phyloP scores from a whole-genome alignment of 2,329 filamentous ascomycete genomes.

The Periconia sp. region DNA sequence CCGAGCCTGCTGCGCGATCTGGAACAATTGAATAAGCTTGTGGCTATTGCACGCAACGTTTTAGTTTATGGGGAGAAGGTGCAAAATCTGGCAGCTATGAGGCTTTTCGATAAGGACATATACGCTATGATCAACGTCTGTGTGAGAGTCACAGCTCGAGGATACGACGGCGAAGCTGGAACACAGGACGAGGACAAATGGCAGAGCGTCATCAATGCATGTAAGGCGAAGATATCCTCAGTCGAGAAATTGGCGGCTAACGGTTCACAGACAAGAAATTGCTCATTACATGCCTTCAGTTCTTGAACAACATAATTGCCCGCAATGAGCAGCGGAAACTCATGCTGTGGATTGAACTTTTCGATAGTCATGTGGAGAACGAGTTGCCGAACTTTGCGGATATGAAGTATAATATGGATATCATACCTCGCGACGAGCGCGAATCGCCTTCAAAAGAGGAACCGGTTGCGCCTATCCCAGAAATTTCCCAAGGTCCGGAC shows the following conservation, averaged over 20 bases:
- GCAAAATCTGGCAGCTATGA: conserved; percentile 64
- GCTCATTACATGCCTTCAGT: conserved; percentile 66
- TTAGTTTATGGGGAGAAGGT: conserved; percentile 62
- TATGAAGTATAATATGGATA: conserved; percentile 41
- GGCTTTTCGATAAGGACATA: conserved; percentile 62
- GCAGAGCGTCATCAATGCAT: conserved; percentile 66
- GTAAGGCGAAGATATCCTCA: conserved; percentile 12
- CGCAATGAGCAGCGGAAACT: conserved; percentile 67
- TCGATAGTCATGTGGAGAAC: conserved; percentile 56
- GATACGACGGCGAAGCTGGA: conserved; percentile 65
- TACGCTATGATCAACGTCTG: conserved; percentile 65
- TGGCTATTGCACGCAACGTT: conserved; percentile 64
- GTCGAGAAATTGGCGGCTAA: conserved; percentile 6
- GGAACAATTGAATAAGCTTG: conserved; percentile 63
- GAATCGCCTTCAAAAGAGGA: conserved; percentile 16
- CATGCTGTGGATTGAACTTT: conserved; percentile 66
- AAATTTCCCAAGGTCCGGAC: conserved; percentile 26
- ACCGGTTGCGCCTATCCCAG: conserved; percentile 12
- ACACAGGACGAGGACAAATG: conserved; percentile 64
- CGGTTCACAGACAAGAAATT: conserved; percentile 57
- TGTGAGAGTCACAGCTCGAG: conserved; percentile 64
- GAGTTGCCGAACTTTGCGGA: conserved; percentile 40
- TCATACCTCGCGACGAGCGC: conserved; percentile 26
- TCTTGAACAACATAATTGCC: conserved; percentile 66
- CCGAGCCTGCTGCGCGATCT: conserved; percentile 62